Base-by-base conservation (phyloP, 805 yeast species). In the Wickerhamia fluorescens region DNA sequence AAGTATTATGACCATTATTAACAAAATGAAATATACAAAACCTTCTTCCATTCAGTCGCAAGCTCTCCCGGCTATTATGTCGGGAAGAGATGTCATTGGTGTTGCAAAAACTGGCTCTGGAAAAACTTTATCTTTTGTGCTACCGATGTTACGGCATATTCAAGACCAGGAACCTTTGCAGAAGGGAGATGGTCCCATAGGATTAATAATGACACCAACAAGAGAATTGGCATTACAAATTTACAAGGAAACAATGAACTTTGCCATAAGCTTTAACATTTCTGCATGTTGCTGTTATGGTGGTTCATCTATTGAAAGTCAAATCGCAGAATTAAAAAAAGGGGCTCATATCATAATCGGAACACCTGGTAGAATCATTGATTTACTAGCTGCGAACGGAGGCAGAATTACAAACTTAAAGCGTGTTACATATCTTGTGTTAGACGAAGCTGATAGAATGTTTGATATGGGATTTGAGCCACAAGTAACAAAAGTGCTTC, bases 401-500 rank as follows among this genome's bases (percentile, higher is more conserved):
- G 96, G 96, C 0, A 66, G 85, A 28, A 73, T 87, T 1, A 66
- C 82, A 3, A 78, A 75, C 36, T 61, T 92, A 5, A 58, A 63
- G 16, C 59, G 88, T 24, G 75, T 82, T 5, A 78, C 95, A 0
- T 86, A 78, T 51, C 66, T 86, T n/a, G 94, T 88, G 0, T 59
- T 92, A 35, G 98, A 92, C 51, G 98, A 92, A 49, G 96, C 97
- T 1, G 98, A 92, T 54, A 60, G 98, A 38, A 78, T 92, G 82
- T 89, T 89, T 58, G 98, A 92, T 52, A 63, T 92, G 71, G 98
- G 98, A 1, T 92, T 92, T 56, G 97, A 86, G 44, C 97, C 98
- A 0, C 98, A 92, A 49, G 86, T 92, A 4, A 75, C 72, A 41
- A 84, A 85, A 44, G 79, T 92, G 14, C 65, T 87, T 48, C 65